Percentiles rank a stretch among this genome's conserved stretches.
Conservation (phyloP, 2,329 filamentous ascomycete species). For the Sphaerulina vaccinii region DNA sequence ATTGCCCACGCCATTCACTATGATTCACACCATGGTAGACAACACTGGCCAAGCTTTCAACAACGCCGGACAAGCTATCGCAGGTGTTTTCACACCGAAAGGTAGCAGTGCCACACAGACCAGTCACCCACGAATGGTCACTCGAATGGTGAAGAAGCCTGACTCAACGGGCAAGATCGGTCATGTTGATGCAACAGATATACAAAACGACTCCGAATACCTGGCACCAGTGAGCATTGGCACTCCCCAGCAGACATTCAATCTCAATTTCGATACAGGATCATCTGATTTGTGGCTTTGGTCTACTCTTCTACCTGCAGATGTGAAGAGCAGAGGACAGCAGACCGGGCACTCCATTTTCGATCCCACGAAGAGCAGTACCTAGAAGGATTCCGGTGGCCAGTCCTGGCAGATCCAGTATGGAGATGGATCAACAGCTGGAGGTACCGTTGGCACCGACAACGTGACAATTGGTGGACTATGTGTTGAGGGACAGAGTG, state of each 20-base stretch:
- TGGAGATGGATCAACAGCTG: conserved; percentile 66
- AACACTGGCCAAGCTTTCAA: neutral
- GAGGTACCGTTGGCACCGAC: conserved; percentile 64
- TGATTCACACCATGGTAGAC: conserved; percentile 21
- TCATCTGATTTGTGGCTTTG: conserved; percentile 65
- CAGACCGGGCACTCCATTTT: conserved; percentile 55
- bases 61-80: conserved; percentile 1
- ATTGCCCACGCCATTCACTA: conserved; percentile 22
- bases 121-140: conserved; percentile 11
- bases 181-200: conserved; percentile 51
- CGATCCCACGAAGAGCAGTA: conserved; percentile 60
- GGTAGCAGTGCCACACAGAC: conserved; percentile 4
- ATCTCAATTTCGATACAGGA: conserved; percentile 69
- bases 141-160: conserved; percentile 15
- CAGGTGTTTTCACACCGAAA: neutral
- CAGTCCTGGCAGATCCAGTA: conserved; percentile 66
- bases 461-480: conserved; percentile 62
- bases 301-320: conserved; percentile 29
- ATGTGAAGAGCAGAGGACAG: conserved; percentile 32
- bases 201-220: conserved; percentile 67
- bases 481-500: conserved; percentile 58
- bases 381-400: conserved; percentile 52
- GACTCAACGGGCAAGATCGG: conserved; percentile 17
- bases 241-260: conserved; percentile 59
- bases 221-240: conserved; percentile 65